phyloP scores from a whole-genome alignment of 169 alveolate species.

The Plasmodium malariae region DNA sequence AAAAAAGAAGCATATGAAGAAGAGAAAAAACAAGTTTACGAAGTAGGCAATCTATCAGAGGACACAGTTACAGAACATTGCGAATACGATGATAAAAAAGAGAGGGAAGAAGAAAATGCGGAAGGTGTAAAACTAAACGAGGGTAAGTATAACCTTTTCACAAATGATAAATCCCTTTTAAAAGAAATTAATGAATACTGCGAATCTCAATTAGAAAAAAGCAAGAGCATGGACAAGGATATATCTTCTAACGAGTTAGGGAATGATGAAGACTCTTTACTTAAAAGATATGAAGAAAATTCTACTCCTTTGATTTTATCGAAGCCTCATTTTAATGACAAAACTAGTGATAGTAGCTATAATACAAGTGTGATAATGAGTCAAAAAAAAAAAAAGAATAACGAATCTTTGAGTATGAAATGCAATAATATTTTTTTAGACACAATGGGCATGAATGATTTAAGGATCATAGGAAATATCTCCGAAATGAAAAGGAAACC shows the following conservation, averaged over 20 bases:
- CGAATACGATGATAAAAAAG: conserved; percentile 3
- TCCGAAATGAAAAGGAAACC: conserved; percentile 7
- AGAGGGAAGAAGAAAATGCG: not conserved
- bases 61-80: not conserved
- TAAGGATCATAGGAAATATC: not conserved
- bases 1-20: not conserved
- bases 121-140: not conserved
- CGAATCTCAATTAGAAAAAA: not conserved
- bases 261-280: conserved; percentile 61
- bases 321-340: conserved; percentile 49
- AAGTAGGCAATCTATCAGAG: not conserved
- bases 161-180: conserved; percentile 15
- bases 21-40: not conserved
- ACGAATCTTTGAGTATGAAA: not conserved
- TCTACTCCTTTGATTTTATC: conserved; percentile 71
- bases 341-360: conserved; percentile 57
- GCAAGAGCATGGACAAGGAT: conserved; percentile 11
- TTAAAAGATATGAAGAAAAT: conserved; percentile 70
- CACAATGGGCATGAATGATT: not conserved
- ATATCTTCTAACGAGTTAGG: conserved; percentile 8
- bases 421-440: conserved; percentile 14
- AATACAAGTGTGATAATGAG: conserved; percentile 20
- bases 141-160: not conserved
- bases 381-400: conserved; percentile 1
- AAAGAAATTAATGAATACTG: conserved; percentile 1